Conservation (phyloP, 257 asterid genomes). For the Solanum paucissectum region DNA sequence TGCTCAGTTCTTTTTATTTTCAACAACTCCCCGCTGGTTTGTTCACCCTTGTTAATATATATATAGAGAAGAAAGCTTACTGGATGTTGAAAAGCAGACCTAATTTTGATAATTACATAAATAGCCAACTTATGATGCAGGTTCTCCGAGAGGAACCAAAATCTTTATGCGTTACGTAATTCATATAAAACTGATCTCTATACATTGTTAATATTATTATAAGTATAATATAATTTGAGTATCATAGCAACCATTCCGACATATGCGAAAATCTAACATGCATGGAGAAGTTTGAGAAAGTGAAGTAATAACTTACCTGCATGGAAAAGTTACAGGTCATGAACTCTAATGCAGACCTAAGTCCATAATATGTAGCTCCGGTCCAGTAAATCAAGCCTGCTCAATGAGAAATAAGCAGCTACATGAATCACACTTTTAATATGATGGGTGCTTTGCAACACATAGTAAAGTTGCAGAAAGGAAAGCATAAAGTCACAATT, state of each 20-base stretch:
- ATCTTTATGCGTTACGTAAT: background rate
- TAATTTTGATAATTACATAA: background rate
- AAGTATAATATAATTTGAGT: background rate
- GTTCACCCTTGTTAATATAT: background rate
- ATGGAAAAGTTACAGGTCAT: constrained; percentile 50
- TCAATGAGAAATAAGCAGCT: background rate
- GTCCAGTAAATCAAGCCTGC: constrained; percentile 85
- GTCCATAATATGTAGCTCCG: constrained; percentile 26
- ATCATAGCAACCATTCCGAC: background rate
- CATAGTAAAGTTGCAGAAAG: too few relatives aligned
- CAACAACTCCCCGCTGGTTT: background rate
- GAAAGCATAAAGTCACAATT: too few relatives aligned
- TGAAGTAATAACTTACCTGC: constrained; percentile 45
- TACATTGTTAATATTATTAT: background rate
- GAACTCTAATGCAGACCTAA: constrained; percentile 36
- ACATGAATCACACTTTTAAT: background rate
- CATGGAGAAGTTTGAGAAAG: background rate
- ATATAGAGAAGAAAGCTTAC: background rate
- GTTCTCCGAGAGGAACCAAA: background rate
- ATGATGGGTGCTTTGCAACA: too few relatives aligned
- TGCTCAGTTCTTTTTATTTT: background rate
- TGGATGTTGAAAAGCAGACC: background rate
- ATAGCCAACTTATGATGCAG: background rate
- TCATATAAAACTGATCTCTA: background rate
- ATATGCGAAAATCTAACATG: background rate